phyloP scores from a whole-genome alignment of 441 rosid genomes.

The Eutrema salsugineum region DNA sequence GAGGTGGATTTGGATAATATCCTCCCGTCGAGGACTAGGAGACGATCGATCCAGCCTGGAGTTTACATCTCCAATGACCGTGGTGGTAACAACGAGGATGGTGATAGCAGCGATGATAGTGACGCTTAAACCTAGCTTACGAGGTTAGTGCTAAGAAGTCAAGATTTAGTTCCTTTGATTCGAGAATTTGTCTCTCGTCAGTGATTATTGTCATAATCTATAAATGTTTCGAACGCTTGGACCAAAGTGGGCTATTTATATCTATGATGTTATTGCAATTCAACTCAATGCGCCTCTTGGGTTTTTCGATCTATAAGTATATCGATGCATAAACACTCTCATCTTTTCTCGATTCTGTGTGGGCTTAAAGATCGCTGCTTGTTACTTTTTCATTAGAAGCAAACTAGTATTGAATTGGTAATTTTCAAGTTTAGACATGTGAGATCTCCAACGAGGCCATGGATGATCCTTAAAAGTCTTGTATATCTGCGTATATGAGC shows the following conservation, averaged over 20 bases:
- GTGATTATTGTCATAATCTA: conserved; percentile 22
- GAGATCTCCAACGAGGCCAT: neutral
- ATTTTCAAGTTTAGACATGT: neutral
- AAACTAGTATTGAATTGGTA: neutral
- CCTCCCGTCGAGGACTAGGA: conserved; percentile 78
- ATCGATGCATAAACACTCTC: neutral
- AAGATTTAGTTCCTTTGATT: conserved; percentile 18
- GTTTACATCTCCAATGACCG: conserved; percentile 39
- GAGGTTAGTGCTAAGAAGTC: conserved; percentile 26
- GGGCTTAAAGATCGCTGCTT: neutral
- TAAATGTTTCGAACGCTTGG: neutral
- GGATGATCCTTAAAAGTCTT: neutral
- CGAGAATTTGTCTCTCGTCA: conserved; percentile 1
- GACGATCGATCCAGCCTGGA: conserved; percentile 49
- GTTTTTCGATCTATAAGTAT: neutral
- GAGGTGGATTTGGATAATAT: conserved; percentile 95
- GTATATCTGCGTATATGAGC: neutral
- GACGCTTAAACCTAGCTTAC: conserved; percentile 33
- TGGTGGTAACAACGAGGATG: conserved; percentile 26
- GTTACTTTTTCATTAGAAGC: neutral
- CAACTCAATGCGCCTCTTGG: neutral
- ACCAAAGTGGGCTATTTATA: conserved; percentile 1
- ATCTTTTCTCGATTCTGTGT: neutral
- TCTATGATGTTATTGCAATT: conserved; percentile 26
- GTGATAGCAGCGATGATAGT: conserved; percentile 38